Evolutionary conservation across 768 basidiomycete genomes (phyloP), one percentile per base, ranked within the genome.

Genomic region (Neoboletus subvelutipes): DNA sequence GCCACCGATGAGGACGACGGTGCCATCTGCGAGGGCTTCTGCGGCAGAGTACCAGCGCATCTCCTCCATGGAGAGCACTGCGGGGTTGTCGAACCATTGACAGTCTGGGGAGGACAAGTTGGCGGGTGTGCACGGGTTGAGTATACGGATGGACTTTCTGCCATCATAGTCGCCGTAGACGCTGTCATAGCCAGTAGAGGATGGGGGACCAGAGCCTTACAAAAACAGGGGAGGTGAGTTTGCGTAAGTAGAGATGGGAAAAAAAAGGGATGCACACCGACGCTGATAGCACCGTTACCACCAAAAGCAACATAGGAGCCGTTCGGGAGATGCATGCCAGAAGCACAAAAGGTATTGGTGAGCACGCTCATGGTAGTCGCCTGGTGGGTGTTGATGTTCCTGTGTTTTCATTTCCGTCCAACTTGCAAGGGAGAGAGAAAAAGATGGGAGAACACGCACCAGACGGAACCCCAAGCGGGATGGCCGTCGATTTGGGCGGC

Each of bases 101-200:
- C 89, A 91, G 0, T 75, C 54, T 0, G 77, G 4, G 8, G 76
- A 75, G 24, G 75, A 66, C 57, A 84, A 72, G 62, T 83, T 73
- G 57, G 71, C 60, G 36, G 70, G 64, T 41, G 68, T 75, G 68
- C 93, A 95, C 7, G 91, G 87, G 59, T 87, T 85, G 55, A 97
- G 76, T 59, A 94, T 73, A 37, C 93, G 89, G 63, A 95, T 91
- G 22, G 88, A 78, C 54, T 80, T 82, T n/a, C 82, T 77, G 47
- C 95, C 93, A 63, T 93, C 91, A 50, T 83, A 90, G 70, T 95
- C 87, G 48, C 82, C 76, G 70, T 92, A 94, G 15, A 74, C 76
- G 47, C 81, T 68, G 64, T 90, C 87, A 73, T 78, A 88, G 18
- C 9, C 12, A 0, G 55, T 0, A 0, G 64, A 60, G 1, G 61